These are phyloP conservation scores for Thalassia testudinum DNA, from an alignment of 116 monocot genomes.

Conservation along the genomic window DNA sequence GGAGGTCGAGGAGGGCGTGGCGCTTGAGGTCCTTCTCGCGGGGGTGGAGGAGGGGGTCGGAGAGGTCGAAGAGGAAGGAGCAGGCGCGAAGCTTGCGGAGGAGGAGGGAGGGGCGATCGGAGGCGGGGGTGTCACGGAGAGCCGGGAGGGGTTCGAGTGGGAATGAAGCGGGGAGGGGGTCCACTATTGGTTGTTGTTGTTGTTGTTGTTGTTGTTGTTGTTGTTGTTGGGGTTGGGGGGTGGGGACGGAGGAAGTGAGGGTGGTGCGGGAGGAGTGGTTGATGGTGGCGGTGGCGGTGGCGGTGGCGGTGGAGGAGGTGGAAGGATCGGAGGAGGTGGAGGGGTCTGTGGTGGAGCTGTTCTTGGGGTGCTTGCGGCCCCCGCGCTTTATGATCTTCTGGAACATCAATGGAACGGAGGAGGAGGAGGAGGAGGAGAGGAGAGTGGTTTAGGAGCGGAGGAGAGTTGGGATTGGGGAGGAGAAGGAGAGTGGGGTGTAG, in stretches of 20 bases:
- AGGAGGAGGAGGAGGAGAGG: background rate
- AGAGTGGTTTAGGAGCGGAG: background rate
- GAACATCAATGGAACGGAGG: no score
- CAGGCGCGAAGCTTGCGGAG: slow-evolving; percentile 9
- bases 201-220: no score
- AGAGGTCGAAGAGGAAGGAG: slow-evolving; percentile 11
- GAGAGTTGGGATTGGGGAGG: background rate
- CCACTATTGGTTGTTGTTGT: no score
- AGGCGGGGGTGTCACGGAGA: background rate
- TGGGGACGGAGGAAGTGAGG: background rate
- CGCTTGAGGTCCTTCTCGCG: slow-evolving; percentile 83
- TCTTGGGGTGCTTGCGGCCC: slow-evolving; percentile 3
- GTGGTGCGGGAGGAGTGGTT: slow-evolving; percentile 6
- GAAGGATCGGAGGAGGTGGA: background rate
- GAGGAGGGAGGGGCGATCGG: slow-evolving; percentile 2
- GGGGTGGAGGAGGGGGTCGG: slow-evolving; percentile 38
- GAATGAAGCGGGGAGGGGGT: background rate
- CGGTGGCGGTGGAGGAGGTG: background rate
- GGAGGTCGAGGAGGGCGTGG: slow-evolving; percentile 64
- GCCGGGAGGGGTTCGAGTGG: slow-evolving; percentile 6
- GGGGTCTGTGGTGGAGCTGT: background rate
- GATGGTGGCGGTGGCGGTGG: background rate
- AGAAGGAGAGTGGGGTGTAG: background rate
- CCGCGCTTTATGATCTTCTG: slow-evolving; percentile 9
- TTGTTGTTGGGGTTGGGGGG: slow-evolving; percentile 1